Base-by-base conservation (phyloP, 257 asterid genomes). In the Galeopsis tetrahit region DNA sequence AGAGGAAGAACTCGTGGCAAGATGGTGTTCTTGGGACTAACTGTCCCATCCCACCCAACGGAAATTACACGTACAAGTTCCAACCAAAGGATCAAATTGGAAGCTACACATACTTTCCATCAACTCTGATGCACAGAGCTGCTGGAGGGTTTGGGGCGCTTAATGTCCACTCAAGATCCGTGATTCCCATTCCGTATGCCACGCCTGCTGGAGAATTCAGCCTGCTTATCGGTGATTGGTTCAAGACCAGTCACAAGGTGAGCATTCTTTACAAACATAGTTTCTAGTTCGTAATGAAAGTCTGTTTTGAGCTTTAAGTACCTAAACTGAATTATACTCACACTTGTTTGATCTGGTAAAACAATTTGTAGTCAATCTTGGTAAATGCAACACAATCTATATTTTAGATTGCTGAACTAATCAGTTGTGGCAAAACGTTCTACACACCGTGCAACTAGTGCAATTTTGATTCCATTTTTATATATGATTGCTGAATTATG, bases 1-100 rank as follows among this genome's bases (percentile, higher is more conserved):
- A 94, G 81, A 91, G 98, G 71, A 94, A 94, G 90, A 94, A 94
- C 72, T 89, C 95, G 31, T 94, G 99, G 99, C 98, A 94, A 81
- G 99, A 94, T 69, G 99, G 99, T 46, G 99, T 94, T 40, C 51
- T 83, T 74, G 99, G 98, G 67, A 94, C 99, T 13, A 94, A 94
- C 55, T 94, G 99, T 60, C 86, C 99, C 10, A 79, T 91, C 69
- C 98, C 95, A 33, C 92, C 88, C 5, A 94, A 94, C 66, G 15
- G 84, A 9, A 94, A 94, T 33, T 94, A 68, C 86, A 94, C 98
- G 0, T 94, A 94, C 75, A 90, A 85, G 81, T 87, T 94, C 85
- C 99, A 94, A 77, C 78, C 90, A 0, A 94, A 94, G 76, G 99
- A 94, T 82, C 99, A 94, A 75, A 94, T 94, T 55, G 99, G 99